phyloP scores from a whole-genome alignment of 2,329 filamentous ascomycete genomes.

The Trichophyton rubrum region DNA sequence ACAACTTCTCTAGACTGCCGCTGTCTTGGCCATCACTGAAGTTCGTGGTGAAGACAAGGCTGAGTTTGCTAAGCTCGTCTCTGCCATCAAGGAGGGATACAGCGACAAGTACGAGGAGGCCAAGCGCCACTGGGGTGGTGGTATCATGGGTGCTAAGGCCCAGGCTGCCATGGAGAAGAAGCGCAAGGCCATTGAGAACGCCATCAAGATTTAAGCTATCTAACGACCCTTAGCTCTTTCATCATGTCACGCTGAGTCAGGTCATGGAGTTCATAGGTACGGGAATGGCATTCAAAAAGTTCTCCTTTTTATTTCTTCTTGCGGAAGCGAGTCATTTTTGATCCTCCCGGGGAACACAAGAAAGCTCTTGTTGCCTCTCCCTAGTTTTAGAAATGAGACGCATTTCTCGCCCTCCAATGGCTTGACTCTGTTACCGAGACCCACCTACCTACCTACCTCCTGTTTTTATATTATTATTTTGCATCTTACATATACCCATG shows the following conservation, averaged over 20 bases:
- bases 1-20: conserved; percentile 62
- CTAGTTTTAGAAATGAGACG: conserved; percentile 4
- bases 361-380: not conserved
- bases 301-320: not conserved
- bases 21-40: conserved; percentile 90
- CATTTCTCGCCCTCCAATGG: not conserved
- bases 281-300: conserved; percentile 2
- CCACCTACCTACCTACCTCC: not conserved
- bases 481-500: conserved; percentile 4
- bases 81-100: conserved; percentile 96
- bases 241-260: not conserved
- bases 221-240: not conserved
- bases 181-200: conserved; percentile 82
- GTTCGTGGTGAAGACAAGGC: conserved; percentile 96
- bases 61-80: conserved; percentile 93
- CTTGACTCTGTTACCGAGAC: not conserved
- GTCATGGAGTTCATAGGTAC: not conserved
- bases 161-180: conserved; percentile 66
- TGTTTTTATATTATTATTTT: not conserved
- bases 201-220: conserved; percentile 84
- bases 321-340: not conserved
- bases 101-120: conserved; percentile 85
- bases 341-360: not conserved
- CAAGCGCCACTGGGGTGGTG: conserved; percentile 95
- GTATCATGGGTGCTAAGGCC: conserved; percentile 98